Evolutionary conservation across 306 rosid species (phyloP).

Genomic region (Acacia acuminata): DNA sequence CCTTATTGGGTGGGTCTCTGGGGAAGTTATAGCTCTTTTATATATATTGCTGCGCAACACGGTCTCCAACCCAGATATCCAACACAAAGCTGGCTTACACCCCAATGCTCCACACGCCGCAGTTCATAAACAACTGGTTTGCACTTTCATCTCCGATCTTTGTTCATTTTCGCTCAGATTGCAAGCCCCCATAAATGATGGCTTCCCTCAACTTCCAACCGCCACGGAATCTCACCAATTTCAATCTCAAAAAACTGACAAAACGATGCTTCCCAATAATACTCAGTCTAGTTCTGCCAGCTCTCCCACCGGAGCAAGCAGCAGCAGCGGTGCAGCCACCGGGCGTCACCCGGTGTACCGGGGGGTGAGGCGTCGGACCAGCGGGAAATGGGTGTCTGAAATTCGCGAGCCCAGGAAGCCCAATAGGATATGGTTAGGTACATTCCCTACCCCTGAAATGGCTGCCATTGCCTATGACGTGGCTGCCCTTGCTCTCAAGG

Average conservation of each 20-base stretch:
- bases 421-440: slow-evolving; percentile 83
- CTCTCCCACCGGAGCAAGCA: slow-evolving; percentile 20
- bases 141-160: slow-evolving; percentile 39
- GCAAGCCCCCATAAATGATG: slow-evolving; percentile 37
- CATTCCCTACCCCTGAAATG: slow-evolving; percentile 87
- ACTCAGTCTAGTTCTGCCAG: not conserved
- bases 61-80: slow-evolving; percentile 46
- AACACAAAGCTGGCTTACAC: slow-evolving; percentile 43
- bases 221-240: not conserved
- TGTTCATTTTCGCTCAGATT: not conserved
- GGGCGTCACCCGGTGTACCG: slow-evolving; percentile 48
- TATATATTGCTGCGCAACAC: slow-evolving; percentile 22
- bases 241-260: not conserved
- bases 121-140: slow-evolving; percentile 46
- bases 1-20: not conserved
- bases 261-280: slow-evolving; percentile 29
- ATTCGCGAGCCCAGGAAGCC: slow-evolving; percentile 53
- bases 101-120: slow-evolving; percentile 39
- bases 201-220: slow-evolving; percentile 46
- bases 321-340: slow-evolving; percentile 11
- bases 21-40: not conserved
- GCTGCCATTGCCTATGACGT: slow-evolving; percentile 94
- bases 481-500: slow-evolving; percentile 88
- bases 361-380: slow-evolving; percentile 50
- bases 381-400: slow-evolving; percentile 60